A percentile compares a stretch with the other conserved stretches of the same genome.
Evolutionary conservation across 2,329 filamentous ascomycete species (phyloP).

Genomic region (Lasiodiplodia gonubiensis): DNA sequence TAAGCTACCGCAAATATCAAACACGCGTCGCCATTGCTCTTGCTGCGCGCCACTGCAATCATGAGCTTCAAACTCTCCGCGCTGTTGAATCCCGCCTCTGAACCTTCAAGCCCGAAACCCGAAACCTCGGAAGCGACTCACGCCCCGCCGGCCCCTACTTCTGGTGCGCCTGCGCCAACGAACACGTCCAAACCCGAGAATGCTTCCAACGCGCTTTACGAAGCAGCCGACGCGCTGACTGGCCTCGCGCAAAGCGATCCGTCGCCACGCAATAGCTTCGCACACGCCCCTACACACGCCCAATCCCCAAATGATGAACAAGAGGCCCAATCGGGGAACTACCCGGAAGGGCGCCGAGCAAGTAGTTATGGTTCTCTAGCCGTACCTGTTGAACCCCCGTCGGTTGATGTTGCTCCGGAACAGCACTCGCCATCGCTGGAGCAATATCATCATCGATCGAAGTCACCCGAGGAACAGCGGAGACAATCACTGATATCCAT

Average conservation of each 20-base stretch:
- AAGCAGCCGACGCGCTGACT: constrained; percentile 49
- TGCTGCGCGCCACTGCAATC: constrained; percentile 9
- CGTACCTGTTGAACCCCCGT: constrained; percentile 48
- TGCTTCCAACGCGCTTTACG: constrained; percentile 36
- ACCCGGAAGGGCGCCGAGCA: constrained; percentile 36
- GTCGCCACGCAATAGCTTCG: constrained; percentile 12
- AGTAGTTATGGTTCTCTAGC: constrained; percentile 44
- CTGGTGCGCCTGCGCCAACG: neutral
- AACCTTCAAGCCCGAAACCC: constrained; percentile 17
- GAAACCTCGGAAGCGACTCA: neutral
- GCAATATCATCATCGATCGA: constrained; percentile 54
- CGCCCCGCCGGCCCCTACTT: neutral
- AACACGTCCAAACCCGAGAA: neutral
- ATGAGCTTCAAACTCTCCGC: constrained; percentile 41
- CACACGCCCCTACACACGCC: neutral
- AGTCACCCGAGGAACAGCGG: constrained; percentile 51
- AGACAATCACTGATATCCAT: constrained; percentile 43
- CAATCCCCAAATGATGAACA: constrained; percentile 15
- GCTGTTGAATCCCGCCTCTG: constrained; percentile 44
- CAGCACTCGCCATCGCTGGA: constrained; percentile 53
- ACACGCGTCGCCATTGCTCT: constrained; percentile 1
- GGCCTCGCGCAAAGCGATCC: constrained; percentile 37
- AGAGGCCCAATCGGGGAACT: neutral
- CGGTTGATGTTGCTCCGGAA: constrained; percentile 43
- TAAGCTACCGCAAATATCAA: neutral